Base-by-base conservation (phyloP, 2,329 filamentous ascomycete species). In the Orbilia brochopaga region DNA sequence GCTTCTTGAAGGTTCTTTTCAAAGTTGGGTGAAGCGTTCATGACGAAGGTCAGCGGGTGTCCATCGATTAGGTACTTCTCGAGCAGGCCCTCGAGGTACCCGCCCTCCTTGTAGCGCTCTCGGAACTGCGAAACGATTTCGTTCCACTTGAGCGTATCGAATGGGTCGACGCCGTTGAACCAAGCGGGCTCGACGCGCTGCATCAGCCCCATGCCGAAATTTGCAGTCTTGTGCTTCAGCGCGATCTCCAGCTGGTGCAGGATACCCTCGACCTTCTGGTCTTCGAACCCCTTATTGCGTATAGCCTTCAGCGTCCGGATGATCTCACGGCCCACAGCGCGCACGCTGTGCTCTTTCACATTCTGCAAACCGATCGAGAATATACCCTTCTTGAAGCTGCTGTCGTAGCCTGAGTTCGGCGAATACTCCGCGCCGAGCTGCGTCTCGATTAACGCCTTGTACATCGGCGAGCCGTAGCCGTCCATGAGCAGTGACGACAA, bases 81-180 rank as follows among this genome's bases (percentile, higher is more conserved):
- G 76, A 97, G 82, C 58, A 99, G 81, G 0, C 86, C 83, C 78
- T 97, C 92, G 2, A 99, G 83, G 77, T 97, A 97, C 35, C 86
- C 85, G 1, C 88, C 90, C 78, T 90, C 83, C 0, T 87, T 87
- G 75, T 93, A 88, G 76, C 87, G 86, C 0, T 84, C 81, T 80
- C 96, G 89, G 80, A 99, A 99, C 4, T 87, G 87, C 24, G 88
- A 83, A 2, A 97, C 88, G 0, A 91, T 91, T 48, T 94, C 89
- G 76, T 96, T 94, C 91, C 92, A 97, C 1, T 91, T 89, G 37
- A 99, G 82, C 11, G 91, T 88, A 75, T 96, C 88, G 80, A 97
- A 95, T 0, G 94, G 93, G 78, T 97, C 91, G 2, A 92, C 87
- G 3, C 93, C 94, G 65, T 94, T 95, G 80, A 99, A 97, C 94